Evolutionary conservation across 1,139 yeast species (phyloP), one percentile per base, ranked within the genome.

Genomic region (Geotrichum phurueaensis): DNA sequence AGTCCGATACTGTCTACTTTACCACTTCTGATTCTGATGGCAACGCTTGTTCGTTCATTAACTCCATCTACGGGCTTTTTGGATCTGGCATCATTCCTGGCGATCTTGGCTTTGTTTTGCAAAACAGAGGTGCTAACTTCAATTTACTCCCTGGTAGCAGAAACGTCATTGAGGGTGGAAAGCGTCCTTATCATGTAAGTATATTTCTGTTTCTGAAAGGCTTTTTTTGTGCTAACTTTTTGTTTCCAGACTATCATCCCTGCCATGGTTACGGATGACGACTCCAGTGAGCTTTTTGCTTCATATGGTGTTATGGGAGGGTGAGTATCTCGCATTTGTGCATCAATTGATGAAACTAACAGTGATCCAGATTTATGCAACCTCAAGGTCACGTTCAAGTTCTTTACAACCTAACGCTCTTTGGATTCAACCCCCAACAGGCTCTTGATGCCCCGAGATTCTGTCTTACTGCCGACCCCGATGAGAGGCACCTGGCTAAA

Each of bases 231-330:
- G 2, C 43, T 51, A 27, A 20, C 22, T 22, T 51, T 25, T 54
- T 15, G 9, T 25, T 5, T 47, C 15, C 20, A 58, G 60, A 89
- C 96, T 0, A 89, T 89, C 64, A 88, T 89, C 62, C 96, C 96
- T 0, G 90, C 91, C 0, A 81, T 88, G 85, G 82, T 88, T 45
- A 84, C 89, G 6, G 68, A 71, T 13, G 75, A 76, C 1, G 62
- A 64, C 27, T 76, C 65, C 29, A 78, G 76, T 49, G 77, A 76
- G 6, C 74, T 89, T 31, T 86, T 80, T 70, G 92, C 92, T 0
- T 77, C 87, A 2, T 87, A 82, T 68, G 96, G 96, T 43, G 89
- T 87, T 66, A 89, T 88, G 92, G 96, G 96, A 25, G 96, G 94
- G 36, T 57, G 51, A 53, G 60, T 57, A 36, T 6, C 23, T 7